Evolutionary conservation across 495 filamentous ascomycete genomes (phyloP), one percentile per base, ranked within the genome.

Genomic region (Tetracladium setigerum): DNA sequence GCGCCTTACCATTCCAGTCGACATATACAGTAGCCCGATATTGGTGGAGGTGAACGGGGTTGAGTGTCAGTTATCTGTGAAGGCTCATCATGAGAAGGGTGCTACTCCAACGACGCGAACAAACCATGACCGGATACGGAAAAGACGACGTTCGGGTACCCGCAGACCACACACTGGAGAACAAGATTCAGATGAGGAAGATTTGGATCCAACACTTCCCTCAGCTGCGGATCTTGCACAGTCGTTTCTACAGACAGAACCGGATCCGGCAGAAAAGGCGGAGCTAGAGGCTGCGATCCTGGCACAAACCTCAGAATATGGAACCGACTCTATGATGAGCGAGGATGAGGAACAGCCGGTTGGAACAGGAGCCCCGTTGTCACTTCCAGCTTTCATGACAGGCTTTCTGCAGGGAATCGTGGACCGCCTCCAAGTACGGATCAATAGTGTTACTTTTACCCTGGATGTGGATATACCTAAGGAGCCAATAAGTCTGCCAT

Each of bases 191-290:
- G 38, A 44, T 14, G 50, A 53, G 22, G 57, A 57, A 17, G 50
- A 47, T 19, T 15, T 31, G 8, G 52, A 57, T n/a, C 70, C 73
- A 2, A 58, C 73, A 15, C 65, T 95, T 10, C 87, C 87, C 3
- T 87, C 84, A 13, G 79, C 87, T n/a, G 75, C 82, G 51, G 83
- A 91, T 47, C 73, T 97, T 27, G 91, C 91, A 4, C 74, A 89
- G 61, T 94, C 86, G 0, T 96, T 95, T 64, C 70, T 97, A 12
- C 76, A 88, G 53, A 77, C 87, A 1, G 87, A 96, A 54, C 85
- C 89, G 1, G 63, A 62, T 35, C 59, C 59, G 10, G 77, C 84
- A 46, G 86, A 92, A 58, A 84, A 80, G 54, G 76, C 75, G 30
- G 77, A 88, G 62, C 67, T 97, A 24, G 78, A 92, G 63, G 80